These are phyloP conservation scores for Mortierella sp. DNA, from an alignment of 371 early-diverging fungal genomes.

Conservation along the genomic window DNA sequence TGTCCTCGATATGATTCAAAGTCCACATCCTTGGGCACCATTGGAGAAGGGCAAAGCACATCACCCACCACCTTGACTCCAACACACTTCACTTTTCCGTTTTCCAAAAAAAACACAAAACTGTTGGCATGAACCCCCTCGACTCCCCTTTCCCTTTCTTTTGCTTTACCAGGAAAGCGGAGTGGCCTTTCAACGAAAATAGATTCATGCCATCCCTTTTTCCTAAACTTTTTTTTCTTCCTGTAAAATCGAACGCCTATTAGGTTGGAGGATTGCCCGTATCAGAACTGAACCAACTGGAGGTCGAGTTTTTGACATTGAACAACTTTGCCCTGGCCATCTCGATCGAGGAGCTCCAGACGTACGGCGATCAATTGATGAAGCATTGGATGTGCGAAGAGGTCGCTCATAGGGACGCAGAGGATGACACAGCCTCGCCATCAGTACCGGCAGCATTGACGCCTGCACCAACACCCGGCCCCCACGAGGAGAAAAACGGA, in stretches of 20 bases:
- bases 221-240: constrained; percentile 1
- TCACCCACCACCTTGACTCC: not conserved
- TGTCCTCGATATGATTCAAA: not conserved
- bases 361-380: constrained; percentile 81
- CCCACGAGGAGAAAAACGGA: constrained; percentile 21
- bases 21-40: constrained; percentile 2
- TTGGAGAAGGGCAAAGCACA: constrained; percentile 4
- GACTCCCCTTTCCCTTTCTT: not conserved
- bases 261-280: constrained; percentile 95
- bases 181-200: not conserved
- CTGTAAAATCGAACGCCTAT: constrained; percentile 13
- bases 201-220: constrained; percentile 7
- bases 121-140: constrained; percentile 10
- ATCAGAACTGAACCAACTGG: constrained; percentile 89
- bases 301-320: constrained; percentile 85
- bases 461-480: constrained; percentile 20
- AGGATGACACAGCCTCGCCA: constrained; percentile 45
- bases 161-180: not conserved
- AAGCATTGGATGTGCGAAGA: constrained; percentile 69
- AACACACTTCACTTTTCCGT: not conserved
- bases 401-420: constrained; percentile 43
- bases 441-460: constrained; percentile 37
- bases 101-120: not conserved
- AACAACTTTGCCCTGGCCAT: constrained; percentile 86
- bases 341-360: constrained; percentile 82